Evolutionary conservation across 768 basidiomycete genomes (phyloP).

Genomic region (Termitomyces bulborhizus): DNA sequence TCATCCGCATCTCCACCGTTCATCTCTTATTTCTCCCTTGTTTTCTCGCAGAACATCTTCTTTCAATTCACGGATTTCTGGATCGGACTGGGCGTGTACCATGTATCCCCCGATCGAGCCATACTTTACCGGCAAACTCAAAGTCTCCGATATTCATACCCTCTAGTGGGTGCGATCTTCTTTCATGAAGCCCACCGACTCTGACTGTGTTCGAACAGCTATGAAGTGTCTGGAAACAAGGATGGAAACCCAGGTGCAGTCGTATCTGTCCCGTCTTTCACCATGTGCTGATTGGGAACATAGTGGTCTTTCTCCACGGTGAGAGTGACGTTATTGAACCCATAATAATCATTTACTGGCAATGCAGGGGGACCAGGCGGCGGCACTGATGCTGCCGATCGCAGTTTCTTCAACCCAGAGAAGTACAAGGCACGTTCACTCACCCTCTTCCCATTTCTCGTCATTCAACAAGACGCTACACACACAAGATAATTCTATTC

Average conservation of each 20-base stretch:
- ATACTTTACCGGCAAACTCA: slow-evolving; percentile 56
- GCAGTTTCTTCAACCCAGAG: slow-evolving; percentile 74
- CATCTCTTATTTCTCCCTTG: neutral
- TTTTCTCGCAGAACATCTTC: neutral
- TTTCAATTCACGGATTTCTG: neutral
- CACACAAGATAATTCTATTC: slow-evolving; percentile 72
- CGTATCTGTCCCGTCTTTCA: neutral
- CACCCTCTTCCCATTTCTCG: neutral
- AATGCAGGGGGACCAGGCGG: slow-evolving; percentile 73
- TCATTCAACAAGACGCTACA: neutral
- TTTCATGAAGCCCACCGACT: neutral
- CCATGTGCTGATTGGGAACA: neutral
- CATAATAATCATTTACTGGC: neutral
- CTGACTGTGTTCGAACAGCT: slow-evolving; percentile 37
- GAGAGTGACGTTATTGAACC: slow-evolving; percentile 11
- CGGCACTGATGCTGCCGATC: slow-evolving; percentile 60
- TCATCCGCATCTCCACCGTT: neutral
- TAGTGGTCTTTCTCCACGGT: slow-evolving; percentile 82
- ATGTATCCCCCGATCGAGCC: slow-evolving; percentile 73
- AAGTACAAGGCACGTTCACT: slow-evolving; percentile 63
- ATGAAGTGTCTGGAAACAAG: slow-evolving; percentile 76
- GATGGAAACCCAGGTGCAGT: slow-evolving; percentile 64
- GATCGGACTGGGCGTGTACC: neutral
- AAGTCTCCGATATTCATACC: slow-evolving; percentile 69
- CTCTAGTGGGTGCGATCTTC: slow-evolving; percentile 48